Base-by-base conservation (phyloP, 768 basidiomycete species). In the Phylloporus arenicola region DNA sequence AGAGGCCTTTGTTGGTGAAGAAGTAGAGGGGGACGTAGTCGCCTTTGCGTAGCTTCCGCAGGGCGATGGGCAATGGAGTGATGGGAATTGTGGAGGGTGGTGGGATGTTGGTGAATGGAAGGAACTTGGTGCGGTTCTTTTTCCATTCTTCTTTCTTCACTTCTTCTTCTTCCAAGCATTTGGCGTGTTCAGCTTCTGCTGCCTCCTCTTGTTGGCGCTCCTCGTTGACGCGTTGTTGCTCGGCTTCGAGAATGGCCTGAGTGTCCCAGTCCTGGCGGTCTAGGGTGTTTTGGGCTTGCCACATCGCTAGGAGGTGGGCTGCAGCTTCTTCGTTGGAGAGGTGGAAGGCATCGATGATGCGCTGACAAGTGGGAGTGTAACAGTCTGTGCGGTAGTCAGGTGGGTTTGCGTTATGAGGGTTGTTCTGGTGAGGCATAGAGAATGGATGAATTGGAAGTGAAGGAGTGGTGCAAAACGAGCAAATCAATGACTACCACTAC, bases 1-100 rank as follows among this genome's bases (percentile, higher is more conserved):
- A 39, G 0, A 54, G 31, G 0, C 52, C 48, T 22, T 45, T 45
- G 44, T 54, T 54, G 13, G 33, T n/a, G n/a, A n/a, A n/a, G n/a
- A n/a, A n/a, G n/a, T n/a, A n/a, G n/a, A n/a, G n/a, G n/a, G n/a
- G n/a, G 0, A 43, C 6, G 9, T 51, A 51, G 3, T 47, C 33
- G 2, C 48, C 48, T 5, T 40, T 45, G 6, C 44, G 13, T 4
- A 54, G 40, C 7, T 42, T 41, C 6, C 20, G 24, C 1, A 51
- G 1, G 2, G 49, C 45, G 4, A 37, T 37, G 0, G 43, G 35
- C 0, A 41, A 41, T 0, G 41, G 53, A 0, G 17, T 7, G 2
- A 30, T 40, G 1, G 37, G 30, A 7, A 29, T 27, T 0, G 37
- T 19, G 2, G 20, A n/a, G 1, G 43, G 12, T 0, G 33, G 10